phyloP scores from a whole-genome alignment of 176 grass and related monocot genomes.

The Avena sativa region DNA sequence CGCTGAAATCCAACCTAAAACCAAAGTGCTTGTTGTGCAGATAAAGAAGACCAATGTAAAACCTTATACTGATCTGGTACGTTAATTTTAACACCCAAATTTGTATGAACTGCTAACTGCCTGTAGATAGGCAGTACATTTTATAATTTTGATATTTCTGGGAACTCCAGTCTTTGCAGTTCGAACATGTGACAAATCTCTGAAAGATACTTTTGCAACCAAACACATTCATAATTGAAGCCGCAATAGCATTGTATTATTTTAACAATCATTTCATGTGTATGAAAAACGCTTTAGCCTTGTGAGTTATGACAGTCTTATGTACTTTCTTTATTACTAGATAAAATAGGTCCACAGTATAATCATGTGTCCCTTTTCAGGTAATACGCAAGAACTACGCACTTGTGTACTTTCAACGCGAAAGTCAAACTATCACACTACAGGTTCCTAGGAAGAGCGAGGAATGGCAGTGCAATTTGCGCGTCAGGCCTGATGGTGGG shows the following conservation, averaged over 20 bases:
- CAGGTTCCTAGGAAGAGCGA: background rate
- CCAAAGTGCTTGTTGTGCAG: conserved; percentile 19
- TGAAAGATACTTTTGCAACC: background rate
- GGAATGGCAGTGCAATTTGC: background rate
- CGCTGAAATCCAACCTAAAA: conserved; percentile 25
- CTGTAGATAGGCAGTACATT: background rate
- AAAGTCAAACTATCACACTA: background rate
- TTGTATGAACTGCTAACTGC: background rate
- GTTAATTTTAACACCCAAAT: conserved; percentile 3
- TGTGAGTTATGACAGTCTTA: too few species aligned
- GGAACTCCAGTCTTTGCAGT: background rate
- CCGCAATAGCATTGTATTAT: background rate
- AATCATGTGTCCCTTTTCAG: background rate
- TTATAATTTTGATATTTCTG: too few species aligned
- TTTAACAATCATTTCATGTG: background rate
- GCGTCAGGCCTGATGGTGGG: background rate
- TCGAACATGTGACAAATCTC: background rate
- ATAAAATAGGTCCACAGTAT: background rate
- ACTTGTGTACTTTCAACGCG: background rate
- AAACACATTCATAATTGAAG: background rate
- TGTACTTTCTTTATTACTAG: too few species aligned
- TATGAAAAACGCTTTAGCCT: background rate
- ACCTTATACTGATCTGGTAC: background rate
- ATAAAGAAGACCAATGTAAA: conserved; percentile 38
- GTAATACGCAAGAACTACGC: background rate